Conservation (phyloP, 805 yeast genomes). For the Torulaspora quercuum region DNA sequence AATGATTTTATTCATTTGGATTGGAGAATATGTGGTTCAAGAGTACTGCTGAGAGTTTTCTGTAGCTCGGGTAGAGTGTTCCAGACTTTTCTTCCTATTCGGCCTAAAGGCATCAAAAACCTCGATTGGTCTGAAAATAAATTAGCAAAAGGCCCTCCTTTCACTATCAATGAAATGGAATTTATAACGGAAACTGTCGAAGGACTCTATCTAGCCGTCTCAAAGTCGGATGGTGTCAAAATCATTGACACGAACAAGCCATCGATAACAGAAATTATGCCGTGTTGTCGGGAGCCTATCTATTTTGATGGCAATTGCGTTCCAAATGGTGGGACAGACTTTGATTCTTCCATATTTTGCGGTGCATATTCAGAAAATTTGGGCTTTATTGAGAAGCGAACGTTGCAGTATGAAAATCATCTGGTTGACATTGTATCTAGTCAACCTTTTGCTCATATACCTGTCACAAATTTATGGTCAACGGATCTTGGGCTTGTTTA, state of each 20-base stretch:
- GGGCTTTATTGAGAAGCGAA: constrained; percentile 14
- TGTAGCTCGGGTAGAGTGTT: neutral
- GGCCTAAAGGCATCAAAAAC: too few species aligned
- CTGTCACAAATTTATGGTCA: constrained; percentile 10
- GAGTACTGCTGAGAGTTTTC: neutral
- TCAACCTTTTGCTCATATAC: constrained; percentile 3
- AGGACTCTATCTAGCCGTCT: constrained; percentile 1
- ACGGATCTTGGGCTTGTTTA: constrained; percentile 10
- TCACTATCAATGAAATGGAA: neutral
- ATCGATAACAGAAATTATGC: neutral
- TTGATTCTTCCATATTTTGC: constrained; percentile 9
- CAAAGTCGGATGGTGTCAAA: constrained; percentile 3
- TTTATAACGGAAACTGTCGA: neutral
- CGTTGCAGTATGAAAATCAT: neutral
- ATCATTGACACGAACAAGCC: neutral
- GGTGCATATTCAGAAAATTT: constrained; percentile 9
- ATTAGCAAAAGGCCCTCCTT: too few species aligned
- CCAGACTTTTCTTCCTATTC: neutral
- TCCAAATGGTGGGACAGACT: constrained; percentile 5
- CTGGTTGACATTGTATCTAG: neutral
- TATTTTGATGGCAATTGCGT: constrained; percentile 10
- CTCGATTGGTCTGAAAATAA: too few species aligned
- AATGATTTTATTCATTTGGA: neutral
- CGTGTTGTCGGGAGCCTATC: constrained; percentile 1
- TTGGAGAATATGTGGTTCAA: neutral